A percentile compares a stretch with the other conserved stretches of the same genome.
Conservation (phyloP, 306 rosid species). For the Crotalaria pallida region DNA sequence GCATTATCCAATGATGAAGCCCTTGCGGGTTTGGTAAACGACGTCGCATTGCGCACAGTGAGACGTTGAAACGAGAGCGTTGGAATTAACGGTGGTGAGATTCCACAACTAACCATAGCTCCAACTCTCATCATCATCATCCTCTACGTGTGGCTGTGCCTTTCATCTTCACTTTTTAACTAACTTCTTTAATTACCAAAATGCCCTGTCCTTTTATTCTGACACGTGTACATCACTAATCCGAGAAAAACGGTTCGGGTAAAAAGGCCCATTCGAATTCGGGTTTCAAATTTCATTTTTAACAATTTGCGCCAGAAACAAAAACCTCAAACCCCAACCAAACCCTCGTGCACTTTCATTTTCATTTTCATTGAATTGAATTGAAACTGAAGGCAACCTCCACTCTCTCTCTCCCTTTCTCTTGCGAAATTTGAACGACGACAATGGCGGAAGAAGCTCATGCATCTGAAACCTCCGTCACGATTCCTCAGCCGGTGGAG, state of each 20-base stretch:
- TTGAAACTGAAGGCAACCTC: not conserved
- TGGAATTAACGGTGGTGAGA: constrained; percentile 30
- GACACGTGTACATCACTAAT: constrained; percentile 16
- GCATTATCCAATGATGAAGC: not conserved
- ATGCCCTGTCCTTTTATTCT: not conserved
- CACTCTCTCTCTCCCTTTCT: not conserved
- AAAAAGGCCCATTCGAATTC: not conserved
- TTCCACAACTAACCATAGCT: constrained; percentile 26
- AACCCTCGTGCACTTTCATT: not conserved
- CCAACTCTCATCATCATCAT: constrained; percentile 3
- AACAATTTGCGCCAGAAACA: constrained; percentile 40
- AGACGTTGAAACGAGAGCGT: constrained; percentile 33
- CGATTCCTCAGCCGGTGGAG: constrained; percentile 27
- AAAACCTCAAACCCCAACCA: constrained; percentile 25
- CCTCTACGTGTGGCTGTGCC: constrained; percentile 28
- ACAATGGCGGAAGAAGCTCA: constrained; percentile 64
- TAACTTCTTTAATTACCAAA: not conserved
- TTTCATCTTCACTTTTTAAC: not conserved
- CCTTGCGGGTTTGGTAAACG: not conserved
- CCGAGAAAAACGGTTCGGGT: not conserved
- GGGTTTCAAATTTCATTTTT: constrained; percentile 3
- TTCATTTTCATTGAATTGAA: not conserved
- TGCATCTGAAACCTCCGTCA: constrained; percentile 40
- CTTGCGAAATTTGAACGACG: not conserved
- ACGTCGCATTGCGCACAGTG: constrained; percentile 26